A percentile compares a stretch with the other conserved stretches of the same genome.
phyloP scores from a whole-genome alignment of 2,329 filamentous ascomycete genomes.

The Byssothecium circinans region DNA sequence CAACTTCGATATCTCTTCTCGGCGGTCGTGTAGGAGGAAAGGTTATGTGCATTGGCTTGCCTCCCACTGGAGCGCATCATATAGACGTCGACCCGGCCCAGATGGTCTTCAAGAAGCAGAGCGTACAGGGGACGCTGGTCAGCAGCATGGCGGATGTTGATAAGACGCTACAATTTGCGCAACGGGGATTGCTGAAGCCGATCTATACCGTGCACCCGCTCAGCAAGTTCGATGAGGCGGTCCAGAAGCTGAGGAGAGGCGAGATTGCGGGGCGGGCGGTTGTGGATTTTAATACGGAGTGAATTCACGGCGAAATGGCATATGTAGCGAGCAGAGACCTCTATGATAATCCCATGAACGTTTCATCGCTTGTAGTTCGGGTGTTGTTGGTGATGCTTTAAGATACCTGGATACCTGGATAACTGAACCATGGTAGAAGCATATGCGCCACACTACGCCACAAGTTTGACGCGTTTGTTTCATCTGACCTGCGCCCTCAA shows the following conservation, averaged over 20 bases:
- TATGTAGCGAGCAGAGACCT: neutral
- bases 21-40: constrained; percentile 53
- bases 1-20: constrained; percentile 33
- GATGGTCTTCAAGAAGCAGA: constrained; percentile 42
- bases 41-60: constrained; percentile 57
- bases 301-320: constrained; percentile 4
- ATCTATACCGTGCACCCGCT: constrained; percentile 54
- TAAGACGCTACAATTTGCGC: constrained; percentile 53
- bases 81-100: constrained; percentile 40
- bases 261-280: constrained; percentile 57
- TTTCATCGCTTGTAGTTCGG: too few species aligned
- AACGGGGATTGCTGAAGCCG: constrained; percentile 52
- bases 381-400: too few species aligned
- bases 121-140: constrained; percentile 45
- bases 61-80: constrained; percentile 30
- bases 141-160: constrained; percentile 53
- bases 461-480: constrained; percentile 14
- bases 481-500: neutral
- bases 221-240: constrained; percentile 53
- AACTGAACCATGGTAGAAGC: too few species aligned
- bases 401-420: too few species aligned
- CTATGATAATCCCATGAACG: too few species aligned
- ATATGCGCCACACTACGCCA: too few species aligned
- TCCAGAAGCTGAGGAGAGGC: constrained; percentile 53
- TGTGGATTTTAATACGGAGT: constrained; percentile 54